Conservation (phyloP, 345 rosid species). For the Anastatica hierochuntica region DNA sequence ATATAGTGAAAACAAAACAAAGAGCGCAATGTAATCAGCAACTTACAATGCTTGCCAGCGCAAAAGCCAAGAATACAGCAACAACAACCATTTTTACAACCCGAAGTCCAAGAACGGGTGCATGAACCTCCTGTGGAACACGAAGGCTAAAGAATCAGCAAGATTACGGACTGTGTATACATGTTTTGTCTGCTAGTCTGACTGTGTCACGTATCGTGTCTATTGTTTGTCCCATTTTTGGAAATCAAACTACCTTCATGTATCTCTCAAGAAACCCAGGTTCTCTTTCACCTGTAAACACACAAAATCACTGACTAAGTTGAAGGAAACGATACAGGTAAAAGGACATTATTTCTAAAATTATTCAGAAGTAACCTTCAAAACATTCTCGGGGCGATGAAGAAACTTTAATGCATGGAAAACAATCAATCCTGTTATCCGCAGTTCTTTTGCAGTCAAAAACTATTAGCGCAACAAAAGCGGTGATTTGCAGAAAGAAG, state of each 20-base stretch:
- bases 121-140: slow-evolving; percentile 69
- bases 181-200: slow-evolving; percentile 4
- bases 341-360: background rate
- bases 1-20: background rate
- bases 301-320: slow-evolving; percentile 15
- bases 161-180: background rate
- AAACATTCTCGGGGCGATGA: slow-evolving; percentile 47
- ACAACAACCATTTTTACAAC: slow-evolving; percentile 69
- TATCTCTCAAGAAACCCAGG: slow-evolving; percentile 78
- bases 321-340: background rate
- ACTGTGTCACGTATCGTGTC: background rate
- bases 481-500: slow-evolving; percentile 93
- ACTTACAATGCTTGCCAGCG: slow-evolving; percentile 83
- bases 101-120: slow-evolving; percentile 72
- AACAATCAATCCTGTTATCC: slow-evolving; percentile 79
- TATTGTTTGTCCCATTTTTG: no score
- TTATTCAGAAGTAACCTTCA: slow-evolving; percentile 41
- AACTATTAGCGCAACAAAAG: slow-evolving; percentile 89
- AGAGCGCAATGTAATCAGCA: slow-evolving; percentile 6
- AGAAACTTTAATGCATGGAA: slow-evolving; percentile 69
- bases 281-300: slow-evolving; percentile 49
- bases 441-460: slow-evolving; percentile 77
- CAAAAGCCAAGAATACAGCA: slow-evolving; percentile 58
- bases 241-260: slow-evolving; percentile 58
- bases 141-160: slow-evolving; percentile 9